Percentiles rank a stretch among this genome's conserved stretches.
These are phyloP conservation scores for Kodamaea fukazawae DNA, from an alignment of 805 yeast genomes.

Conservation along the genomic window DNA sequence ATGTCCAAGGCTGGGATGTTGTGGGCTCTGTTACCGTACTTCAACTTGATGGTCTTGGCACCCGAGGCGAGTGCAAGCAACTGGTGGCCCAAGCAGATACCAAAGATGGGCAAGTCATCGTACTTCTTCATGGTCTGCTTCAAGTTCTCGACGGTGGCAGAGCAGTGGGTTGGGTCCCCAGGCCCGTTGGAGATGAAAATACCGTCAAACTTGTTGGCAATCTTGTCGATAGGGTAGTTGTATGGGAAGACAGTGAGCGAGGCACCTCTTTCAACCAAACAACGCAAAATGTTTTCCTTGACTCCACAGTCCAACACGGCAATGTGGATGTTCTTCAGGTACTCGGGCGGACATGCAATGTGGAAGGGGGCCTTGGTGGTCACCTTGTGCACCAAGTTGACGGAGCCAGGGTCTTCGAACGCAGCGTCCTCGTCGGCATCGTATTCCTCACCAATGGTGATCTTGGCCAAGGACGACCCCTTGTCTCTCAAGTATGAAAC, in stretches of 20 bases:
- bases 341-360: conserved; percentile 58
- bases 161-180: conserved; percentile 94
- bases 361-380: conserved; percentile 95
- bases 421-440: conserved; percentile 92
- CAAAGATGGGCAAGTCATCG: conserved; percentile 83
- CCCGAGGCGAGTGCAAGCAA: conserved; percentile 92
- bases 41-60: conserved; percentile 87
- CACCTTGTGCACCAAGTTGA: conserved; percentile 88
- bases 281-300: conserved; percentile 93
- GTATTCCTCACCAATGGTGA: conserved; percentile 86
- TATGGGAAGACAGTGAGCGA: conserved; percentile 95
- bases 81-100: conserved; percentile 98
- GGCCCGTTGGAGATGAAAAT: conserved; percentile 94
- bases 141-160: conserved; percentile 71
- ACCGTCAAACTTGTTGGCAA: conserved; percentile 92
- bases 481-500: conserved; percentile 92
- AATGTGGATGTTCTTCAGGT: conserved; percentile 63
- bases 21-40: conserved; percentile 98
- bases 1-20: conserved; percentile 94
- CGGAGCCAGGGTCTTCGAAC: conserved; percentile 83
- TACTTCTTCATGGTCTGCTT: conserved; percentile 62
- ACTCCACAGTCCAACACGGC: conserved; percentile 98
- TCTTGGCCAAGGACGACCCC: conserved; percentile 91
- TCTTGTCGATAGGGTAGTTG: conserved; percentile 87
- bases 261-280: conserved; percentile 92